Base-by-base conservation (phyloP, 768 basidiomycete species). In the Porpolomopsis calyptriformis region DNA sequence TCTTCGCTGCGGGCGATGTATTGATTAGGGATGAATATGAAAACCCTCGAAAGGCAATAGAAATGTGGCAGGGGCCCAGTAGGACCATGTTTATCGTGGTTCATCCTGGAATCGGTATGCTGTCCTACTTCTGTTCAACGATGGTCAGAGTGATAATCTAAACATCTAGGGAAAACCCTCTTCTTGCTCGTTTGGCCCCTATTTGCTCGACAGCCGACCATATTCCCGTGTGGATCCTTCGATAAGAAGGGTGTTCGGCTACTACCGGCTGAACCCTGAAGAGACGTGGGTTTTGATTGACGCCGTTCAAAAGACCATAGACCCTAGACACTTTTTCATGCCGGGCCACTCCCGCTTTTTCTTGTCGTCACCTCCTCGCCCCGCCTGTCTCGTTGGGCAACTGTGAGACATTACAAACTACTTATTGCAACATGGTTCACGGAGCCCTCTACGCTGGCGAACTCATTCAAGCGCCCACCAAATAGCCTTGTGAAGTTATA, bases 21-120 rank as follows among this genome's bases (percentile, higher is more conserved):
- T 43, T 48, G 33, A 36, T 48, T 31, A 48, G 46, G 40, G 36
- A 35, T 12, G 47, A 48, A 35, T 48, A 48, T 48, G 43, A 35
- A n/a, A 35, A 48, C 29, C 19, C 35, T 27, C 37, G 20, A 23
- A 10, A 35, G 36, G 22, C 24, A 19, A 25, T 37, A 39, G 8
- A 36, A 20, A 20, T 18, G 19, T 11, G 29, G 11, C 34, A 20
- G 41, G 36, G 33, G 19, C 23, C 37, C 36, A 26, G 25, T 24
- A 38, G 25, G 25, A 24, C 39, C 23, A 26, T 47, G 31, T 26
- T 42, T 37, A 25, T 48, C 37, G 37, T 39, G 20, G 37, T 12
- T 18, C n/a, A 39, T 19, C 37, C 37, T 18, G 37, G 37, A n/a
- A 38, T 40, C 41, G 46, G 46, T 20, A 48, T 48, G 35, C 20